Evolutionary conservation across 2,329 filamentous ascomycete genomes (phyloP).

Genomic region (Diaporthe velutina): DNA sequence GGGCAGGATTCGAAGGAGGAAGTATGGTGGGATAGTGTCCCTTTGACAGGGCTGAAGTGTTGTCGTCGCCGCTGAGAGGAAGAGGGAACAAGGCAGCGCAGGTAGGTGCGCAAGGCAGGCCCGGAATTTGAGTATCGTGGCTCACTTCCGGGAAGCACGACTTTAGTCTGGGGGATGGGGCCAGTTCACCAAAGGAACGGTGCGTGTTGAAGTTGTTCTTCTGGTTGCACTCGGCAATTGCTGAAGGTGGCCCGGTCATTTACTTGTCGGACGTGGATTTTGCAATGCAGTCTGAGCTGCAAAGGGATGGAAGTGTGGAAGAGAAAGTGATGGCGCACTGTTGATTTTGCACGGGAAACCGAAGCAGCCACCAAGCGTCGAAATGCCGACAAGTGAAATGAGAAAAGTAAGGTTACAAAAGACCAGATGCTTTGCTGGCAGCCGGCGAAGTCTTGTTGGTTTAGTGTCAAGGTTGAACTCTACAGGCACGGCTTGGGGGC

Average conservation of each 20-base stretch:
- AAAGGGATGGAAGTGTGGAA: conserved; percentile 3
- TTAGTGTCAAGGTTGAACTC: neutral
- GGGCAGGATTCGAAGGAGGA: neutral
- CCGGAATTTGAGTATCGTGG: neutral
- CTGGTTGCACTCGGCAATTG: neutral
- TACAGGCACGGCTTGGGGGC: conserved; percentile 8
- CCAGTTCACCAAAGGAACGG: neutral
- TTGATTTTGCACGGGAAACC: neutral
- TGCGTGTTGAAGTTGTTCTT: neutral
- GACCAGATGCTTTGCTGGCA: conserved; percentile 7
- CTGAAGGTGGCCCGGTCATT: neutral
- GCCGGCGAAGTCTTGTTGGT: neutral
- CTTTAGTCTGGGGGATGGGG: neutral
- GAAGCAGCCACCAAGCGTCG: neutral
- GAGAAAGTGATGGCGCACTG: neutral
- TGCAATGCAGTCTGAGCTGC: neutral
- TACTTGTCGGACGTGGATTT: neutral
- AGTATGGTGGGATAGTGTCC: neutral
- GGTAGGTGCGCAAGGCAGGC: neutral
- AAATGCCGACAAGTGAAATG: conserved; percentile 1
- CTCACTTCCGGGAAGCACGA: neutral
- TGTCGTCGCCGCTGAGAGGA: neutral
- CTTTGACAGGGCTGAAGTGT: conserved; percentile 4
- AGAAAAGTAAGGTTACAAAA: conserved; percentile 1
- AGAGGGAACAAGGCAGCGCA: neutral